Base-by-base conservation (phyloP, 2,329 filamentous ascomycete genomes). In the Nigrospora oryzae region DNA sequence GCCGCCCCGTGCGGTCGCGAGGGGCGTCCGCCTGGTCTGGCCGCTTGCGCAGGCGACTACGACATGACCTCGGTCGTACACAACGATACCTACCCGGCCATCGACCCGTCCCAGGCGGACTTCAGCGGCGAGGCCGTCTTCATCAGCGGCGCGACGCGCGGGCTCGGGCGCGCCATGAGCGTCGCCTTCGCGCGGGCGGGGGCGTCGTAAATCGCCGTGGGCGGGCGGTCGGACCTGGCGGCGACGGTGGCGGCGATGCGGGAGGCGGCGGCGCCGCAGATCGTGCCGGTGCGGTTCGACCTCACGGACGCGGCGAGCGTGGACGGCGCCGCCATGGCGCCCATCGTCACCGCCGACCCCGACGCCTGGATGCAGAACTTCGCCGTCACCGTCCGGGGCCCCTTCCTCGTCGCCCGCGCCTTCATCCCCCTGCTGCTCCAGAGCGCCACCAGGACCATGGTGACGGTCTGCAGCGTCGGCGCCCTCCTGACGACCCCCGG, bases 361-460 rank as follows among this genome's bases (percentile, higher is more conserved):
- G 59, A 60, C 1, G 50, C 48, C 2, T 69, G 64, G 64, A 63
- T 60, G 63, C 56, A 63, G 16, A 65, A 64, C 0, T 70, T 65
- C 55, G 65, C 71, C 39, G 61, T 75, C 36, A 79, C 78, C 51
- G 38, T 77, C 12, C 63, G 65, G 15, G 76, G 74, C 0, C 55
- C 64, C 0, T 75, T 70, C 50, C 58, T 74, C 2, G 53, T 70
- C 11, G 58, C 65, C 5, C 63, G 67, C n/a, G 62, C 66, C 1
- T 71, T 76, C 36, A 51, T 77, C 8, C 70, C 71, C 1, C 52
- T 73, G 19, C 53, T 62, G 50, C 54, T 61, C 11, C 47, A 52
- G 33, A 48, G 48, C 1, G 53, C 55, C 11, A 43, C 45, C 33
- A 66, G 64, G 50, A 66, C 64, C 1, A 62, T 76, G 34, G 52